These are phyloP conservation scores for Coprinopsis marcescibilis DNA, from an alignment of 768 basidiomycete species.

Conservation along the genomic window DNA sequence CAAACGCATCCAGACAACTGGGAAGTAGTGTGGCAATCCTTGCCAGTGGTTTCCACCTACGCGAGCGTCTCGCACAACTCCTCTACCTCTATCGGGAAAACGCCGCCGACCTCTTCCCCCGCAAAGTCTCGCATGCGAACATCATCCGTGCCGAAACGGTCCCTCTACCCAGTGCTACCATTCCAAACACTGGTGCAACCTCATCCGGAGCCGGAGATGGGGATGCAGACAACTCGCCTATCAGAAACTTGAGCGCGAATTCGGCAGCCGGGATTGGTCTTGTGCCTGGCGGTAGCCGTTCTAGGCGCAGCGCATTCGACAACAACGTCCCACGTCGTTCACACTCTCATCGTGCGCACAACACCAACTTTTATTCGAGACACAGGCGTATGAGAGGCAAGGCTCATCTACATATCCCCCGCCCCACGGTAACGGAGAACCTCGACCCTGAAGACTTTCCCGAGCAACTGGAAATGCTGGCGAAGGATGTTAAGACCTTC, in stretches of 20 bases:
- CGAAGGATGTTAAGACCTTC: slow-evolving; percentile 64
- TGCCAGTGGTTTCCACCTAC: slow-evolving; percentile 66
- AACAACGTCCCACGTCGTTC: too few species aligned
- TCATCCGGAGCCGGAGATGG: too few species aligned
- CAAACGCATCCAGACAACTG: slow-evolving; percentile 69
- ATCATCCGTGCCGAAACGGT: too few species aligned
- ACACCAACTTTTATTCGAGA: slow-evolving; percentile 22
- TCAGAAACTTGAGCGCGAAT: too few species aligned
- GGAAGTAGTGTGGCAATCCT: slow-evolving; percentile 75
- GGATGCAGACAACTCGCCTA: too few species aligned
- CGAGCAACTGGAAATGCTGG: slow-evolving; percentile 53
- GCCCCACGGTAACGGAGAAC: slow-evolving; percentile 49
- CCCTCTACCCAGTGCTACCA: too few species aligned
- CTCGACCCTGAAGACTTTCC: slow-evolving; percentile 65
- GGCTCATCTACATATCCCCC: slow-evolving; percentile 40
- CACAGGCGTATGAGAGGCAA: slow-evolving; percentile 29
- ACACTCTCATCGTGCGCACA: too few species aligned
- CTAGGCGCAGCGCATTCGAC: too few species aligned
- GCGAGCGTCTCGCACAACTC: slow-evolving; percentile 62
- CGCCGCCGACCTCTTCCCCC: slow-evolving; percentile 70
- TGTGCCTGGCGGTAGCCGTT: too few species aligned
- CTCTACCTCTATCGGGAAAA: slow-evolving; percentile 71
- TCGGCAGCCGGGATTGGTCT: too few species aligned
- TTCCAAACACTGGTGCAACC: too few species aligned
- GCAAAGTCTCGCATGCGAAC: slow-evolving; percentile 49